These are phyloP conservation scores for Pyrus hybrid DNA, from an alignment of 331 rosid genomes.

Conservation along the genomic window DNA sequence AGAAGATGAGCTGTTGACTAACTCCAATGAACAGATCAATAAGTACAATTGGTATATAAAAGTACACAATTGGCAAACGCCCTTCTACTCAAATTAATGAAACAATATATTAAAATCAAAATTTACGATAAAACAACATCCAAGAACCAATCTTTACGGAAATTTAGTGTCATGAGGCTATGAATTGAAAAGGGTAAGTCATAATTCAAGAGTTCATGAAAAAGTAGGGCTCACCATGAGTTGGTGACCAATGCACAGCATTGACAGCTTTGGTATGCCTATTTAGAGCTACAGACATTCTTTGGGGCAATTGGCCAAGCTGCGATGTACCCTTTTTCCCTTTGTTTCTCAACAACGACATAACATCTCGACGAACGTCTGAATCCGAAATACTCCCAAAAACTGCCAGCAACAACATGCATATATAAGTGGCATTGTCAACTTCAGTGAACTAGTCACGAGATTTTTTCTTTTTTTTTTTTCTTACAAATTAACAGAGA, in stretches of 20 bases:
- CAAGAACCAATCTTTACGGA: not conserved
- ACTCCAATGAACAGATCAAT: conserved; percentile 52
- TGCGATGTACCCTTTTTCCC: conserved; percentile 28
- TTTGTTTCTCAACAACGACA: conserved; percentile 50
- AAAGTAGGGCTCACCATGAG: conserved; percentile 42
- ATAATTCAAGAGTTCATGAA: not conserved
- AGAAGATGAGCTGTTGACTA: conserved; percentile 92
- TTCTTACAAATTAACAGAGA: not conserved
- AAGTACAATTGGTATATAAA: conserved; percentile 10
- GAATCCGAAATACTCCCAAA: conserved; percentile 55
- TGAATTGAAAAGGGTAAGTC: not conserved
- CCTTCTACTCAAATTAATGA: too few species aligned
- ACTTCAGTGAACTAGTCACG: not conserved
- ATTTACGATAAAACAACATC: not conserved
- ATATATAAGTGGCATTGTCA: not conserved
- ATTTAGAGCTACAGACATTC: conserved; percentile 33
- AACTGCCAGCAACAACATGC: conserved; percentile 19
- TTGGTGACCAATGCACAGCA: conserved; percentile 77
- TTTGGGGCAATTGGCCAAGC: conserved; percentile 31
- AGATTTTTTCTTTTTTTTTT: too few species aligned
- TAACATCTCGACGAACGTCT: conserved; percentile 37
- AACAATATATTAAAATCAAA: not conserved
- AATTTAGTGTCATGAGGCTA: not conserved
- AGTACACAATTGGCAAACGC: not conserved
- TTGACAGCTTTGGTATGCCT: conserved; percentile 66